Evolutionary conservation across 805 yeast species (phyloP).

Genomic region (Danielia reshetovae): DNA sequence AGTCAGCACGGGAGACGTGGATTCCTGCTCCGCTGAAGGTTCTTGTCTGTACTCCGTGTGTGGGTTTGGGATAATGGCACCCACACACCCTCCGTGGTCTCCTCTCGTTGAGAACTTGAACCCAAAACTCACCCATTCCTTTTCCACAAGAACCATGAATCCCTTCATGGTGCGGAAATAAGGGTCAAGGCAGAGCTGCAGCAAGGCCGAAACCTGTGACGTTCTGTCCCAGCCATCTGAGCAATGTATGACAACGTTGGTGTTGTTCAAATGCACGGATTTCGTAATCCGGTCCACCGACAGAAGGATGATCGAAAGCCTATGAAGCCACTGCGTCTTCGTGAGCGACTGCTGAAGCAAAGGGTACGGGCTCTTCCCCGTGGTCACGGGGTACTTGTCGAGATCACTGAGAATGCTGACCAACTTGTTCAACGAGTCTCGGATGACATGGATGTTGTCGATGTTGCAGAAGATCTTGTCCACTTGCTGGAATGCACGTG

Average conservation of each 20-base stretch:
- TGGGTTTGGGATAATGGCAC: slow-evolving; percentile 29
- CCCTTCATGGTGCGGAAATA: slow-evolving; percentile 85
- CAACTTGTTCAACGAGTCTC: slow-evolving; percentile 71
- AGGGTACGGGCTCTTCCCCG: slow-evolving; percentile 17
- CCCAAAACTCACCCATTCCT: slow-evolving; percentile 95
- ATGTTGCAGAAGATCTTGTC: slow-evolving; percentile 82
- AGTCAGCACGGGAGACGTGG: slow-evolving; percentile 6
- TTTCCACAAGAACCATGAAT: slow-evolving; percentile 78
- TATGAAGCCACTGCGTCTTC: slow-evolving; percentile 76
- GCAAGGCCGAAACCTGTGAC: slow-evolving; percentile 78
- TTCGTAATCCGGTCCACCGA: slow-evolving; percentile 76
- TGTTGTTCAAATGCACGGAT: slow-evolving; percentile 76
- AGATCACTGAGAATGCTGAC: slow-evolving; percentile 61
- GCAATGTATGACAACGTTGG: slow-evolving; percentile 86
- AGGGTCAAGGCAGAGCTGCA: slow-evolving; percentile 87
- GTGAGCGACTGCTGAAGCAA: slow-evolving; percentile 48
- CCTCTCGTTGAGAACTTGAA: slow-evolving; percentile 82
- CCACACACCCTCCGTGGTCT: slow-evolving; percentile 62
- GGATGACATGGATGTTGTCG: slow-evolving; percentile 93
- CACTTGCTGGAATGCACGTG: slow-evolving; percentile 26
- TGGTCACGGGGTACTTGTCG: slow-evolving; percentile 48
- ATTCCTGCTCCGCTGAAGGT: slow-evolving; percentile 6
- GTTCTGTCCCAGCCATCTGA: slow-evolving; percentile 99
- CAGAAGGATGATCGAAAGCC: slow-evolving; percentile 61
- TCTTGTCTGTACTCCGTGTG: slow-evolving; percentile 13